These are phyloP conservation scores for Capsicum baccatum DNA, from an alignment of 257 asterid genomes.

Conservation along the genomic window DNA sequence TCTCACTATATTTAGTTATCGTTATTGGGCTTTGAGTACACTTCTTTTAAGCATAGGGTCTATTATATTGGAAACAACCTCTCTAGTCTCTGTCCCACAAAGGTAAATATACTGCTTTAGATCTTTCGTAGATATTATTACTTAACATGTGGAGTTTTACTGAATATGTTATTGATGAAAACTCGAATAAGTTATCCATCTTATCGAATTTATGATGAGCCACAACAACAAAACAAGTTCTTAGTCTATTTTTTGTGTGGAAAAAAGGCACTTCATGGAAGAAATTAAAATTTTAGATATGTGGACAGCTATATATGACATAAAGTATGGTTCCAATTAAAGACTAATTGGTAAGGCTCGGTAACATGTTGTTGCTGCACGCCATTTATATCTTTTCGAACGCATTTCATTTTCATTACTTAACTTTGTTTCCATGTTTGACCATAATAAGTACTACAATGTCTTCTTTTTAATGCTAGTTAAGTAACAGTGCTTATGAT, in stretches of 20 bases:
- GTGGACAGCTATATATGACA: background rate
- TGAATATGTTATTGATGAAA: background rate
- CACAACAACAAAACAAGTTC: background rate
- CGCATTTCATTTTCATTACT: slow-evolving; percentile 31
- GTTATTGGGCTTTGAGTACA: background rate
- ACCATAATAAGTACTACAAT: slow-evolving; percentile 17
- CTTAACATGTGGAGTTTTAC: background rate
- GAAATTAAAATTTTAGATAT: background rate
- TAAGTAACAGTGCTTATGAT: background rate
- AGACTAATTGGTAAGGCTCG: background rate
- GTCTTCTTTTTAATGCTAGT: slow-evolving; percentile 5
- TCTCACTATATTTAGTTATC: background rate
- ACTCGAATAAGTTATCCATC: background rate
- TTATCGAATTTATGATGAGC: background rate
- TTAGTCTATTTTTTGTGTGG: slow-evolving; percentile 16
- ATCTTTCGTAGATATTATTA: background rate
- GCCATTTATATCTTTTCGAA: background rate
- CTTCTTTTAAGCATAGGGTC: background rate
- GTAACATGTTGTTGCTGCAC: background rate
- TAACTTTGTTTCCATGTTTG: slow-evolving; percentile 30
- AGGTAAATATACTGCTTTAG: background rate
- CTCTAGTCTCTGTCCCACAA: background rate
- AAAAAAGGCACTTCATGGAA: background rate
- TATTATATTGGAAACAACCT: background rate
- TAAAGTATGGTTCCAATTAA: background rate